Percentiles rank a stretch among this genome's conserved stretches.
These are phyloP conservation scores for Phaeophleospora eucalypticola DNA, from an alignment of 2,329 filamentous ascomycete species.

Conservation along the genomic window DNA sequence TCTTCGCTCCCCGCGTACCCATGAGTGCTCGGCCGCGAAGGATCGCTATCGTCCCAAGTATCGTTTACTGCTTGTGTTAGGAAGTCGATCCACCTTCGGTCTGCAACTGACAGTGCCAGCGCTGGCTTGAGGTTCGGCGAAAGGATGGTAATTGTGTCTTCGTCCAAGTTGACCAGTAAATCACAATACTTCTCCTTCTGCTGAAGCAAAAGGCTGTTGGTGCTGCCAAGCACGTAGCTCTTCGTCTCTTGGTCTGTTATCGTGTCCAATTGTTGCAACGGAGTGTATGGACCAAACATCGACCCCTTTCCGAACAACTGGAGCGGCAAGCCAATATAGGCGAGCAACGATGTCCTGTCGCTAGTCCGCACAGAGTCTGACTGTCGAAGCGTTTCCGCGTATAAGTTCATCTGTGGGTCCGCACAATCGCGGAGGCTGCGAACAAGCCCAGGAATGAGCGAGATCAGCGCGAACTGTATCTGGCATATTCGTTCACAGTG, in stretches of 20 bases:
- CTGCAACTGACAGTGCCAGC: slow-evolving; percentile 74
- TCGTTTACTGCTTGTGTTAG: slow-evolving; percentile 90
- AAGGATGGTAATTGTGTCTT: slow-evolving; percentile 77
- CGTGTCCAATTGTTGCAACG: slow-evolving; percentile 89
- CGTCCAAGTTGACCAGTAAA: slow-evolving; percentile 92
- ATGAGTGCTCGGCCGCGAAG: slow-evolving; percentile 84
- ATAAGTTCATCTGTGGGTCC: slow-evolving; percentile 83
- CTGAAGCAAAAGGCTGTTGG: slow-evolving; percentile 87
- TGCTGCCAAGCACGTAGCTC: slow-evolving; percentile 95
- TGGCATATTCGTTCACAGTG: slow-evolving; percentile 93
- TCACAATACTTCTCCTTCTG: slow-evolving; percentile 96
- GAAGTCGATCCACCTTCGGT: slow-evolving; percentile 94
- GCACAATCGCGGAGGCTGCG: slow-evolving; percentile 91
- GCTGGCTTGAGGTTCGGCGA: slow-evolving; percentile 73
- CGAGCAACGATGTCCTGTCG: slow-evolving; percentile 81
- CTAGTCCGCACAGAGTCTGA: slow-evolving; percentile 86
- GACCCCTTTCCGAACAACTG: slow-evolving; percentile 96
- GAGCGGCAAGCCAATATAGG: slow-evolving; percentile 90
- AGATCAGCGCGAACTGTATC: slow-evolving; percentile 96
- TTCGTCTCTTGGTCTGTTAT: slow-evolving; percentile 91
- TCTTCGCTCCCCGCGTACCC: slow-evolving; percentile 95
- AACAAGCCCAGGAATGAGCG: slow-evolving; percentile 87
- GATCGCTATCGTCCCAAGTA: slow-evolving; percentile 92
- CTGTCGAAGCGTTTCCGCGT: slow-evolving; percentile 68
- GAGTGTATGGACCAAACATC: slow-evolving; percentile 94